These are phyloP conservation scores for Microdochium paspali DNA, from an alignment of 2,329 filamentous ascomycete species.

Conservation along the genomic window DNA sequence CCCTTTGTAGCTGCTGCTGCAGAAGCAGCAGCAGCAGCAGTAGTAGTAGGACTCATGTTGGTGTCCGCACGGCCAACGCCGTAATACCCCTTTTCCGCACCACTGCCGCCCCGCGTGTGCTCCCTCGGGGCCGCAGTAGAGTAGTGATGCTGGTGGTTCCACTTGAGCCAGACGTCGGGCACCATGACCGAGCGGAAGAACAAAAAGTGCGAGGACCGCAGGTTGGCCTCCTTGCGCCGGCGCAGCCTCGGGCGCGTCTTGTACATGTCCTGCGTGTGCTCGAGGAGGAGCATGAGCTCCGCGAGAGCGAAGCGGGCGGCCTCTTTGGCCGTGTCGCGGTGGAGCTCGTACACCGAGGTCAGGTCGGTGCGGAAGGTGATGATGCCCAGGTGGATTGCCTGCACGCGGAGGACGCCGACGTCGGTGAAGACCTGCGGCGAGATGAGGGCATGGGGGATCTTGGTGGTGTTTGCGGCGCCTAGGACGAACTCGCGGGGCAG, in stretches of 20 bases:
- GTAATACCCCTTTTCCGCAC: too few species aligned
- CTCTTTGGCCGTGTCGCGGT: background rate
- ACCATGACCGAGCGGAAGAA: background rate
- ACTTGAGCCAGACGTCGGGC: background rate
- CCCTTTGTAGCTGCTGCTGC: too few species aligned
- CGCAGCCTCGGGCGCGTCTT: background rate
- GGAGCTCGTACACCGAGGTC: background rate
- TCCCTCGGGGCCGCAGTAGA: too few species aligned
- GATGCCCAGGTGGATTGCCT: background rate
- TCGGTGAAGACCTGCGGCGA: background rate
- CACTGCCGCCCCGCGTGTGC: too few species aligned
- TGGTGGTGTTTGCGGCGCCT: background rate
- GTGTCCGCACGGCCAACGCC: too few species aligned
- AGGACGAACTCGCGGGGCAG: background rate
- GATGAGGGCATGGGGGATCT: background rate
- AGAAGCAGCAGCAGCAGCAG: too few species aligned
- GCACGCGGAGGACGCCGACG: background rate
- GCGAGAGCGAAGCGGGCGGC: background rate
- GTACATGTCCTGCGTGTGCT: background rate
- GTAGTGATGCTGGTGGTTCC: background rate
- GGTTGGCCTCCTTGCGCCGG: background rate
- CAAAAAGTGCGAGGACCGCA: background rate
- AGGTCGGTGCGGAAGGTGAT: background rate
- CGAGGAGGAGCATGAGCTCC: background rate
- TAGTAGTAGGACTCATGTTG: too few species aligned